Percentiles rank a stretch among this genome's conserved stretches.
phyloP scores from a whole-genome alignment of 2,329 filamentous ascomycete species.

The Rhinocladiella mackenziei region DNA sequence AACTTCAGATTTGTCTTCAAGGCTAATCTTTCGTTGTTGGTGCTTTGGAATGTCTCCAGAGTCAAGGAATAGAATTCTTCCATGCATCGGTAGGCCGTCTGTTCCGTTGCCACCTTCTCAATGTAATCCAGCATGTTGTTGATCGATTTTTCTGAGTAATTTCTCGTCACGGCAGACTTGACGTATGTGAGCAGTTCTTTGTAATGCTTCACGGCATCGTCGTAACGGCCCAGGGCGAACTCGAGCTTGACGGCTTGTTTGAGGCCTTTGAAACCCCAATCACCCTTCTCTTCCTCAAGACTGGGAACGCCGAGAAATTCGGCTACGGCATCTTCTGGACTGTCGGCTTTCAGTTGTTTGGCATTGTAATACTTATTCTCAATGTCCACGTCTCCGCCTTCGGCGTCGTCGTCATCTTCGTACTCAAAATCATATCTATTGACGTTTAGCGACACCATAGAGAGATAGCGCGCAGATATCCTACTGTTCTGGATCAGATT shows the following conservation, averaged over 20 bases:
- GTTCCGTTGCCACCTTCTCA: slow-evolving; percentile 76
- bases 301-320: slow-evolving; percentile 87
- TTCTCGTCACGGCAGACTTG: slow-evolving; percentile 91
- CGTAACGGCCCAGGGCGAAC: slow-evolving; percentile 84
- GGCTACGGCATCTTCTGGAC: slow-evolving; percentile 80
- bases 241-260: slow-evolving; percentile 98
- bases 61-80: slow-evolving; percentile 94
- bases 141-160: slow-evolving; percentile 98
- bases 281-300: slow-evolving; percentile 84
- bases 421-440: slow-evolving; percentile 91
- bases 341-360: slow-evolving; percentile 86
- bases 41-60: slow-evolving; percentile 89
- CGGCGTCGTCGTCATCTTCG: slow-evolving; percentile 86
- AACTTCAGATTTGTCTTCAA: slow-evolving; percentile 98
- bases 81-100: slow-evolving; percentile 74
- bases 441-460: neutral
- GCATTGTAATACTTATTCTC: slow-evolving; percentile 99
- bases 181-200: slow-evolving; percentile 94
- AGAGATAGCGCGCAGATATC: neutral
- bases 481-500: slow-evolving; percentile 80
- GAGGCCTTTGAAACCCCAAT: slow-evolving; percentile 97
- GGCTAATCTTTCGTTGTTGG: slow-evolving; percentile 95
- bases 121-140: slow-evolving; percentile 99
- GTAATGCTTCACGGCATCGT: slow-evolving; percentile 86
- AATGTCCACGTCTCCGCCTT: slow-evolving; percentile 84